These are phyloP conservation scores for Leishmania major DNA, from an alignment of 208 protist genomes.

Conservation along the genomic window DNA sequence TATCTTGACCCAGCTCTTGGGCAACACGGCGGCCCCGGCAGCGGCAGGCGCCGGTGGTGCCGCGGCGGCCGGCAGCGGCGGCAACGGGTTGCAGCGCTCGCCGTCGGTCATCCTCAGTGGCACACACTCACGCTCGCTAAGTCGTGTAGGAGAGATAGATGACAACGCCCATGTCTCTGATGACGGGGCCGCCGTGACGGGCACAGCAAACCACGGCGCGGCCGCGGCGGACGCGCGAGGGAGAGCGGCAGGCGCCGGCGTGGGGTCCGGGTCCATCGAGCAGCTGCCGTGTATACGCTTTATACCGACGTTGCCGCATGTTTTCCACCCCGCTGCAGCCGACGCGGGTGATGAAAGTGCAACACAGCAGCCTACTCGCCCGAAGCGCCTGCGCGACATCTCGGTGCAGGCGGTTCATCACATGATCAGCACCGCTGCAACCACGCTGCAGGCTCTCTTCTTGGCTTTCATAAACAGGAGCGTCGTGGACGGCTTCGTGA, in stretches of 20 bases:
- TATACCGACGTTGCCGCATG: conserved; percentile 35
- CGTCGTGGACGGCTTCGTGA: conserved; percentile 62
- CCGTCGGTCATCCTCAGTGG: conserved; percentile 25
- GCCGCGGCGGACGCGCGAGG: background rate
- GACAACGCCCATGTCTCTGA: conserved; percentile 1
- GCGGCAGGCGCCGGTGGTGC: conserved; percentile 10
- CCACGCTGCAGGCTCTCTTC: conserved; percentile 62
- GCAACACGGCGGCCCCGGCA: background rate
- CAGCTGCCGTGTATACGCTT: conserved; percentile 42
- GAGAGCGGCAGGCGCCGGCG: background rate
- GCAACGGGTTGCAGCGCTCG: conserved; percentile 22
- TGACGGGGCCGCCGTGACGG: background rate
- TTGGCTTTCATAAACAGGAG: conserved; percentile 74
- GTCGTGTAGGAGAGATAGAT: background rate
- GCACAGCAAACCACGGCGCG: background rate
- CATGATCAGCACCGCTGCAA: conserved; percentile 53
- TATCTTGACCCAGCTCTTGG: conserved; percentile 46
- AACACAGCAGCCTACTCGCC: background rate
- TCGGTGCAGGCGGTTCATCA: conserved; percentile 66
- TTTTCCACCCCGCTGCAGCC: conserved; percentile 4
- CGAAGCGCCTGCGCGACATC: conserved; percentile 53
- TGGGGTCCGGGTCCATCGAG: conserved; percentile 5
- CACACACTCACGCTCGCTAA: conserved; percentile 12
- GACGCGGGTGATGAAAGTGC: background rate
- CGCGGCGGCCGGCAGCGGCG: background rate